A percentile compares a stretch with the other conserved stretches of the same genome.
These are phyloP conservation scores for Sporobolomyces pararoseus DNA, from an alignment of 768 basidiomycete species.

Conservation along the genomic window DNA sequence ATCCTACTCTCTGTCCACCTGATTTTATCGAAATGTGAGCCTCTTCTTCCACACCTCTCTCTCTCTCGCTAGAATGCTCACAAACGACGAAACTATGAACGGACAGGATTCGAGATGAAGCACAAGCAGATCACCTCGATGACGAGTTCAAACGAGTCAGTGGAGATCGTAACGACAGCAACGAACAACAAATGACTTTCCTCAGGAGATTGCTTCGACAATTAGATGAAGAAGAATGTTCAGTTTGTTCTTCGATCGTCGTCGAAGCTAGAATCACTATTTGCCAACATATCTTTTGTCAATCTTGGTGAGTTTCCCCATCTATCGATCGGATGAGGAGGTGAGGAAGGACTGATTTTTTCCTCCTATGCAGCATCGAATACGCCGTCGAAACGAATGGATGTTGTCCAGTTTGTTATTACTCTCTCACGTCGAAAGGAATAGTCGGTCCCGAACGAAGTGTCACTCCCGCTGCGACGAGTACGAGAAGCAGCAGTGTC, in stretches of 20 bases:
- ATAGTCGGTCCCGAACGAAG: conserved; percentile 25
- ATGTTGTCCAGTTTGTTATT: conserved; percentile 19
- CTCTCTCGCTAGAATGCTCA: too few relatives aligned
- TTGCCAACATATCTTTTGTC: conserved; percentile 43
- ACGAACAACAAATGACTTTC: conserved; percentile 17
- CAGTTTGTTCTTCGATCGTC: conserved; percentile 34
- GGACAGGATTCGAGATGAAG: conserved; percentile 28
- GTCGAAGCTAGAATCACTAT: conserved; percentile 41
- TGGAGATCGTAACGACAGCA: neutral
- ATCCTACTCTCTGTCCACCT: conserved; percentile 68
- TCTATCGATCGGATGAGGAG: too few relatives aligned
- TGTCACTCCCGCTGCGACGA: conserved; percentile 4
- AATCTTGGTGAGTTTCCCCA: conserved; percentile 27
- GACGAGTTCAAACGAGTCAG: conserved; percentile 17
- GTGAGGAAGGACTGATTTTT: too few relatives aligned
- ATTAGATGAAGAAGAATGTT: conserved; percentile 31
- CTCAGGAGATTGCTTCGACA: conserved; percentile 15
- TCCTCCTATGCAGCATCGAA: conserved; percentile 32
- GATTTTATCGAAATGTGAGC: conserved; percentile 59
- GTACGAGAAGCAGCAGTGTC: neutral
- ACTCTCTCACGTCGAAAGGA: conserved; percentile 11
- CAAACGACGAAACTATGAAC: neutral
- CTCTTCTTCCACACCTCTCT: neutral
- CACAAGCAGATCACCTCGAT: conserved; percentile 15
- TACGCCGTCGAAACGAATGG: conserved; percentile 26